Evolutionary conservation across 2,329 filamentous ascomycete genomes (phyloP).

Genomic region (Aschersonia sp.): DNA sequence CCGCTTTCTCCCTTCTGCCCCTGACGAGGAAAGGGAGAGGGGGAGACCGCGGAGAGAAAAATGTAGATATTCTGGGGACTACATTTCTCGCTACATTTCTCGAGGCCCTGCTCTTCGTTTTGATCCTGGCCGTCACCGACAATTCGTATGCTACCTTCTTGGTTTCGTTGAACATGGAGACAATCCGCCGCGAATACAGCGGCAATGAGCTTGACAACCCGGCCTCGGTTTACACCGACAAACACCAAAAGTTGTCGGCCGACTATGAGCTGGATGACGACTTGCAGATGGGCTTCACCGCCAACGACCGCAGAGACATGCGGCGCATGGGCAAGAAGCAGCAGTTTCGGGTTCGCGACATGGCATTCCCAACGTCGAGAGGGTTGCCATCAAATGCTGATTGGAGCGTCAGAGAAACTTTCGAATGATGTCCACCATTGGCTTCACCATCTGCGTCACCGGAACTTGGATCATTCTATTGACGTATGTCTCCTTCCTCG

Average conservation of each 20-base stretch:
- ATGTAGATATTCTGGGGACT: neutral
- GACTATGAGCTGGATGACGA: constrained; percentile 2
- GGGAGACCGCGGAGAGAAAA: neutral
- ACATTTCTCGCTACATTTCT: neutral
- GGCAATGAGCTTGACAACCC: neutral
- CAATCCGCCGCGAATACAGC: neutral
- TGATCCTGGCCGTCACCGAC: neutral
- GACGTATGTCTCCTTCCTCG: constrained; percentile 20
- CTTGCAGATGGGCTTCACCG: constrained; percentile 5
- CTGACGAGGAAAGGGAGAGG: neutral
- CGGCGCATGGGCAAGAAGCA: constrained; percentile 10
- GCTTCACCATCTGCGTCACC: constrained; percentile 30
- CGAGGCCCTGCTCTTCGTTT: neutral
- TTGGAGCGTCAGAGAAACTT: constrained; percentile 22
- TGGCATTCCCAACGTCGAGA: neutral
- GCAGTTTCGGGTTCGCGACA: constrained; percentile 4
- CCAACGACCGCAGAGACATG: constrained; percentile 8
- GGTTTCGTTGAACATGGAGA: neutral
- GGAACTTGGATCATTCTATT: constrained; percentile 28
- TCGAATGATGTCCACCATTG: constrained; percentile 28
- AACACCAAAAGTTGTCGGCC: neutral
- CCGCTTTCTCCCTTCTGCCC: neutral
- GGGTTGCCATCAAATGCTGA: neutral
- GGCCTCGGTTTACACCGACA: neutral
- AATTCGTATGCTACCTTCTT: neutral